Evolutionary conservation across 106 monocot species (phyloP).

Genomic region (Dendrobium chrysotoxum): DNA sequence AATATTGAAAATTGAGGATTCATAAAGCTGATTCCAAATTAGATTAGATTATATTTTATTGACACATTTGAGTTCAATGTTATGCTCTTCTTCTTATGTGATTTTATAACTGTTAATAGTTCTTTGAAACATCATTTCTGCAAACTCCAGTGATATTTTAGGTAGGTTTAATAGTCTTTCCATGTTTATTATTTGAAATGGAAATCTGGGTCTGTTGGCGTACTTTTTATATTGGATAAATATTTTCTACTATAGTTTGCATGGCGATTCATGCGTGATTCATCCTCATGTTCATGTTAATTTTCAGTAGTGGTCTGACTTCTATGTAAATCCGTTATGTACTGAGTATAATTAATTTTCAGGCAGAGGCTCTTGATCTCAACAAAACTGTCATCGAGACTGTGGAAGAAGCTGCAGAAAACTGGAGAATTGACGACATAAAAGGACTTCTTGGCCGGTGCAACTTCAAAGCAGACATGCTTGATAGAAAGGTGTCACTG

Average conservation of each 20-base stretch:
- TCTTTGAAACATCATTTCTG: background rate
- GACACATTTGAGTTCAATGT: background rate
- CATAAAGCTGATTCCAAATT: too few species aligned
- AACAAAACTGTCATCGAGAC: conserved; percentile 91
- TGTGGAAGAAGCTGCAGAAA: conserved; percentile 86
- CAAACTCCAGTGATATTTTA: background rate
- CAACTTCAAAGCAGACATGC: conserved; percentile 95
- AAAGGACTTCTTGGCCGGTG: conserved; percentile 97
- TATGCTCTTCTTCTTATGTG: background rate
- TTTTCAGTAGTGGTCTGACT: background rate
- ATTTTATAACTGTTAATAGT: background rate
- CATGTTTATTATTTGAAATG: background rate
- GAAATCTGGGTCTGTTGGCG: background rate
- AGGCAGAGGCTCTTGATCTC: conserved; percentile 98
- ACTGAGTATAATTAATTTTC: conserved; percentile 1
- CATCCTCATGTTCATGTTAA: too few species aligned
- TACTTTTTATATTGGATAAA: background rate
- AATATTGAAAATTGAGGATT: too few species aligned
- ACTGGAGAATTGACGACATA: conserved; percentile 96
- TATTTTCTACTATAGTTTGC: background rate
- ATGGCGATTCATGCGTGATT: background rate
- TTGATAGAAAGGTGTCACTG: conserved; percentile 87
- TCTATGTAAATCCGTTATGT: background rate
- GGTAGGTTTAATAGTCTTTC: background rate
- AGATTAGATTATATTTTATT: background rate